Percentiles rank a stretch among this genome's conserved stretches.
phyloP scores from a whole-genome alignment of 768 basidiomycete species.

The Psilocybe sp. region DNA sequence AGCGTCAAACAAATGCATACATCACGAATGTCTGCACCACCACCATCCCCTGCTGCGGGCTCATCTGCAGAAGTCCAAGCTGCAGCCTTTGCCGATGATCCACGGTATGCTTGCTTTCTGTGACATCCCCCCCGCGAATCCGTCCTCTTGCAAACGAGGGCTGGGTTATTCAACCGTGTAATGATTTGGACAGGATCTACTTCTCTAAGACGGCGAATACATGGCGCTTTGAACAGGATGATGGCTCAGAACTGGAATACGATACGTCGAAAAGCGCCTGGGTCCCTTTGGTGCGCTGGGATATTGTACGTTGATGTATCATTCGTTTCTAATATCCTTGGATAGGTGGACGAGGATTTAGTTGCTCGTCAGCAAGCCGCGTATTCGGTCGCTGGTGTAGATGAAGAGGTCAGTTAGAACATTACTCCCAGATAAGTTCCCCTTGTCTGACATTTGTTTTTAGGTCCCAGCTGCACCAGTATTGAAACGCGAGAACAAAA shows the following conservation, averaged over 20 bases:
- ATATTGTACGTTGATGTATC: conserved; percentile 4
- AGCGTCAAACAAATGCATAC: conserved; percentile 40
- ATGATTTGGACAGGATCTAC: conserved; percentile 52
- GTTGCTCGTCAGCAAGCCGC: conserved; percentile 91
- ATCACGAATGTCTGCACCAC: conserved; percentile 41
- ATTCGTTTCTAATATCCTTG: not conserved
- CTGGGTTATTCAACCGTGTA: conserved; percentile 18
- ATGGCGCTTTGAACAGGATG: conserved; percentile 89
- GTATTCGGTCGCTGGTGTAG: conserved; percentile 89
- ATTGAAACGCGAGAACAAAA: conserved; percentile 75
- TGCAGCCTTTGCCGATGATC: conserved; percentile 76
- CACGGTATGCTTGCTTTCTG: conserved; percentile 41
- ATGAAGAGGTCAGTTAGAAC: conserved; percentile 72
- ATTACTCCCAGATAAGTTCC: conserved; percentile 4
- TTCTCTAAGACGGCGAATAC: conserved; percentile 71
- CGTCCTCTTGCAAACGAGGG: conserved; percentile 14
- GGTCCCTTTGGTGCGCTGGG: conserved; percentile 73
- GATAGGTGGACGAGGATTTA: conserved; percentile 83
- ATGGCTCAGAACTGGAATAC: conserved; percentile 90
- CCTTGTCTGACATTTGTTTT: conserved; percentile 14
- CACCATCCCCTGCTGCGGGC: conserved; percentile 49
- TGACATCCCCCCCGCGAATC: conserved; percentile 11
- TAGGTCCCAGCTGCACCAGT: conserved; percentile 89
- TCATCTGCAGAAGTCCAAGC: conserved; percentile 56
- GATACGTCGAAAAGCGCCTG: conserved; percentile 72